Evolutionary conservation across 208 protist species (phyloP).

Genomic region (Crithidia sp.): DNA sequence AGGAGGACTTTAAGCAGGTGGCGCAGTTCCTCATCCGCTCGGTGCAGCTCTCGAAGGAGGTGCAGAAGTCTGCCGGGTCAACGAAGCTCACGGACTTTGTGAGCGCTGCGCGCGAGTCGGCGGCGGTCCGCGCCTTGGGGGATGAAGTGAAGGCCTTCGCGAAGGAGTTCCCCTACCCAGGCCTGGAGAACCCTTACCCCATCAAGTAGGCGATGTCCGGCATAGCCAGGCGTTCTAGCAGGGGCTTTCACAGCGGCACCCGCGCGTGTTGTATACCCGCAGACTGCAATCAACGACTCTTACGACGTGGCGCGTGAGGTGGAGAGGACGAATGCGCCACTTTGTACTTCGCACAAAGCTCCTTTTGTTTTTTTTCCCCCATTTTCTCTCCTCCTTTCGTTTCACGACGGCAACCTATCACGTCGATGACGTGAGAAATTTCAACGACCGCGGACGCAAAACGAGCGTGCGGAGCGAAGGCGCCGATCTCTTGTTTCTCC

Average conservation of each 20-base stretch:
- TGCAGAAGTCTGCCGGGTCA: slow-evolving; percentile 68
- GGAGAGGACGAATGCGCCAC: too few species aligned
- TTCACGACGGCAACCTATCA: too few species aligned
- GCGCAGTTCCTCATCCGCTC: slow-evolving; percentile 91
- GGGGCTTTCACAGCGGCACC: too few species aligned
- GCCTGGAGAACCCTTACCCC: slow-evolving; percentile 60
- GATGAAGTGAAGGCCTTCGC: slow-evolving; percentile 86
- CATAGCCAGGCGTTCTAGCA: not conserved
- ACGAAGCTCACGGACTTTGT: slow-evolving; percentile 85
- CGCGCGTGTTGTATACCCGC: too few species aligned
- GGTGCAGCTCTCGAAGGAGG: slow-evolving; percentile 77
- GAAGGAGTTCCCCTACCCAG: slow-evolving; percentile 85
- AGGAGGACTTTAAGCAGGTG: slow-evolving; percentile 92
- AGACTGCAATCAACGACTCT: not conserved
- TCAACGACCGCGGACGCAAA: too few species aligned
- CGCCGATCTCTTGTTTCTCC: too few species aligned
- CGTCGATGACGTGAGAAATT: too few species aligned
- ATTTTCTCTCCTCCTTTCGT: slow-evolving; percentile 1
- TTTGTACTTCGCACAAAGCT: not conserved
- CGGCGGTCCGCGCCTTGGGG: slow-evolving; percentile 55
- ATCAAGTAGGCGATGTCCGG: slow-evolving; percentile 2
- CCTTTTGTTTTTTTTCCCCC: not conserved
- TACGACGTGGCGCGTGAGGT: not conserved
- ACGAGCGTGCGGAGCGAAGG: too few species aligned
- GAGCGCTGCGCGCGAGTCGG: slow-evolving; percentile 48